Base-by-base conservation (phyloP, 108 stramenopile species). In the Pseudonitzschia delicatissima region DNA sequence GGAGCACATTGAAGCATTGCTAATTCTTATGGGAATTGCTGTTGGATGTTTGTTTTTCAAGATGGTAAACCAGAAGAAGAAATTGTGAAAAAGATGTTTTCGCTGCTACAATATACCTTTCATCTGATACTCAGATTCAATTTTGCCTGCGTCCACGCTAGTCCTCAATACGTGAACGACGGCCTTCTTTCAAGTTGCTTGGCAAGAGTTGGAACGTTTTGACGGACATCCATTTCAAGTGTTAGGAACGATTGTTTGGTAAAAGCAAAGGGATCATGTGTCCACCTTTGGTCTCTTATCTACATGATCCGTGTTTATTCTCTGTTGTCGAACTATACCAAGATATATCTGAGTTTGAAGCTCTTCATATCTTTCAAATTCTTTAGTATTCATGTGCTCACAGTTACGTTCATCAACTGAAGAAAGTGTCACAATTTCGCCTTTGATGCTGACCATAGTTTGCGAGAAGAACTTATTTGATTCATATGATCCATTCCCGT, bases 331-430 rank as follows among this genome's bases (percentile, higher is more conserved):
- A 13, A 42, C 60, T 62, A 35, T 32, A 12, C 74, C 74, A 11
- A 76, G 7, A 37, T 88, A 86, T 5, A 88, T 68, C 64, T 91
- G 90, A 20, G 86, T 79, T 45, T 86, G 83, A 4, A 72, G 62
- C 35, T 69, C 74, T 57, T 91, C 90, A 76, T 81, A 91, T 0
- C 51, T 51, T 33, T 82, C 57, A 64, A 76, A 86, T 59, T 87
- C 87, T 6, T 68, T 66, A 18, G 72, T 60, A 11, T 39, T 75
- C 80, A 91, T 76, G 11, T 58, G 4, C 18, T 74, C 67, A 32
- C 67, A 64, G n/a, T 74, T 76, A 26, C 67, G 33, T 53, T 86
- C 83, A 21, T 66, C 71, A 20, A 87, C 71, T 7, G 74, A 74
- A 15, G 76, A 83, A 58, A 91, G 63, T 12, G 82, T 37, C 55